phyloP scores from a whole-genome alignment of 2,329 filamentous ascomycete species.

The Amylocarpus encephaloides region DNA sequence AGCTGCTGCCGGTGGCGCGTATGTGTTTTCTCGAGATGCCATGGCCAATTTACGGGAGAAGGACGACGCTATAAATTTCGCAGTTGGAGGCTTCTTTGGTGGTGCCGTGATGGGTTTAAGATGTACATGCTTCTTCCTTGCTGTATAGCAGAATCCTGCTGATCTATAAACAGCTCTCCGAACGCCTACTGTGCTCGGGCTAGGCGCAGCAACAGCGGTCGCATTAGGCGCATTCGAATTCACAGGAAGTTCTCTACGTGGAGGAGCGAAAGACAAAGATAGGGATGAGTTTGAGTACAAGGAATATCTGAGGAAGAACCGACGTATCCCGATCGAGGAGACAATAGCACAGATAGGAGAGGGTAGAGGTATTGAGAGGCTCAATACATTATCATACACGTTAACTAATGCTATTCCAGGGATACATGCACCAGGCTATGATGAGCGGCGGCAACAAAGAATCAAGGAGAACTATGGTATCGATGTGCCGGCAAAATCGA shows the following conservation, averaged over 20 bases:
- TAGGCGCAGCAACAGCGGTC: constrained; percentile 50
- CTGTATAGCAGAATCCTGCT: constrained; percentile 5
- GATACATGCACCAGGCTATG: constrained; percentile 61
- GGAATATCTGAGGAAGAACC: constrained; percentile 54
- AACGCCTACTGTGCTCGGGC: constrained; percentile 59
- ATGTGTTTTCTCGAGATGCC: constrained; percentile 58
- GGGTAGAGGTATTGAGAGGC: constrained; percentile 50
- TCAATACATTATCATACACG: not conserved
- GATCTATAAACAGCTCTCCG: constrained; percentile 44
- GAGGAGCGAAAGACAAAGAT: constrained; percentile 42
- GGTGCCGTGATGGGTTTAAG: constrained; percentile 56
- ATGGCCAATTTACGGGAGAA: constrained; percentile 64
- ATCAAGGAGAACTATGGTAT: constrained; percentile 66
- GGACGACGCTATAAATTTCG: constrained; percentile 59
- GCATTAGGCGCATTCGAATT: constrained; percentile 55
- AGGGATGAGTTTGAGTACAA: constrained; percentile 60
- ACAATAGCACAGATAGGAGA: constrained; percentile 63
- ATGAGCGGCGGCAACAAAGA: constrained; percentile 59
- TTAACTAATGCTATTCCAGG: constrained; percentile 37
- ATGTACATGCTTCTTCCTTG: constrained; percentile 39
- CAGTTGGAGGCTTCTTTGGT: constrained; percentile 58
- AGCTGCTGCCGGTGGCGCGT: constrained; percentile 64
- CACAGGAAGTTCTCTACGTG: constrained; percentile 51
- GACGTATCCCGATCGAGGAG: constrained; percentile 56
- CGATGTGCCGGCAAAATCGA: constrained; percentile 43